phyloP scores from a whole-genome alignment of 768 basidiomycete genomes.

The Rhizopogon roseolus region DNA sequence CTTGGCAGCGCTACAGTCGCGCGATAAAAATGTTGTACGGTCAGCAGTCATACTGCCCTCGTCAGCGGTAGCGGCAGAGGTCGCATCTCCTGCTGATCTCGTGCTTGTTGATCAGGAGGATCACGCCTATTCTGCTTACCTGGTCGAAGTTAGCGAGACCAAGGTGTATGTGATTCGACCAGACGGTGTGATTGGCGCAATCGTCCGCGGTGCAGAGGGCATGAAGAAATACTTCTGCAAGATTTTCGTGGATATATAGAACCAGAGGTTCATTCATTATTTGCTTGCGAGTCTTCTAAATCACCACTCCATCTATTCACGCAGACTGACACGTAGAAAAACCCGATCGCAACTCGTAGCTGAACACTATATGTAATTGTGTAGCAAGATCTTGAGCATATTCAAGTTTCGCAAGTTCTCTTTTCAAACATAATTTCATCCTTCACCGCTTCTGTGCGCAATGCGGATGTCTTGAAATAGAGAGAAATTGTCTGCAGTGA shows the following conservation, averaged over 20 bases:
- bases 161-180: conserved; percentile 28
- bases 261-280: too few relatives aligned
- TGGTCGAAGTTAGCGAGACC: conserved; percentile 22
- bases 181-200: conserved; percentile 28
- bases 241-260: conserved; percentile 1
- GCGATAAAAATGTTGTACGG: background rate
- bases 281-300: too few relatives aligned
- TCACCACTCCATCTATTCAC: too few relatives aligned
- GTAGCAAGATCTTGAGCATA: too few relatives aligned
- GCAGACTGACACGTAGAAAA: too few relatives aligned
- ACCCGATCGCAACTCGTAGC: too few relatives aligned
- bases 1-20: conserved; percentile 1
- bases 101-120: conserved; percentile 32
- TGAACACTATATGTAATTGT: too few relatives aligned
- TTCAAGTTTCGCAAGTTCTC: too few relatives aligned
- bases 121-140: conserved; percentile 37
- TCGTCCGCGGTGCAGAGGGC: conserved; percentile 15
- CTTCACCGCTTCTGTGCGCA: too few relatives aligned
- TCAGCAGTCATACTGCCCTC: conserved; percentile 11
- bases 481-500: too few relatives aligned
- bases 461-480: too few relatives aligned
- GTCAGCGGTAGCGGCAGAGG: background rate
- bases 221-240: conserved; percentile 10
- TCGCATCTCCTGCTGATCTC: conserved; percentile 9
- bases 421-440: too few relatives aligned